Percentiles rank a stretch among this genome's conserved stretches.
phyloP scores from a whole-genome alignment of 495 filamentous ascomycete species.

The Bryoglossum gracile region DNA sequence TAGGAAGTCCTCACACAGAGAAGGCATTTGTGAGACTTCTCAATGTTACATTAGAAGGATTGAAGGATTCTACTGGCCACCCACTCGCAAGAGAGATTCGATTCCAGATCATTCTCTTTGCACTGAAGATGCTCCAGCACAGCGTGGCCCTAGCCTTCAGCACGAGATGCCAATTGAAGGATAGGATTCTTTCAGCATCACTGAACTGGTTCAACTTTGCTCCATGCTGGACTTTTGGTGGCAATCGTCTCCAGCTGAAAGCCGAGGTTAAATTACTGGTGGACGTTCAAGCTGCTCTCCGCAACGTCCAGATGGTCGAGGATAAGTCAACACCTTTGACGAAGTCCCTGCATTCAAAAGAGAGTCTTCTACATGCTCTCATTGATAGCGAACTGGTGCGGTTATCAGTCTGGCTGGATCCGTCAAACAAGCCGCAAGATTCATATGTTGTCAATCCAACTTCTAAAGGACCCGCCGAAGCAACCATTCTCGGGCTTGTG shows the following conservation, averaged over 20 bases:
- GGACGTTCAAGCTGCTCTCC: slow-evolving; percentile 64
- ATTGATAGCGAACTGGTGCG: slow-evolving; percentile 80
- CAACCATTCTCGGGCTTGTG: slow-evolving; percentile 52
- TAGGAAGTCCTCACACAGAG: slow-evolving; percentile 73
- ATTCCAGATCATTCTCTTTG: slow-evolving; percentile 79
- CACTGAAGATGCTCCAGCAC: slow-evolving; percentile 64
- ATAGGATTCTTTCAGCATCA: slow-evolving; percentile 75
- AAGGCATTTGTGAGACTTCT: slow-evolving; percentile 74
- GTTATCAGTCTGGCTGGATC: slow-evolving; percentile 83
- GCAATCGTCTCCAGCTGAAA: slow-evolving; percentile 86
- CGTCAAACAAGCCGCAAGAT: slow-evolving; percentile 58
- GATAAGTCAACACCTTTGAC: slow-evolving; percentile 43
- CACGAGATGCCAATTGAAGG: slow-evolving; percentile 72
- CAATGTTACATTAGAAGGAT: slow-evolving; percentile 60
- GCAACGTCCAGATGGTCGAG: slow-evolving; percentile 47
- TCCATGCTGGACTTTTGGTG: slow-evolving; percentile 91
- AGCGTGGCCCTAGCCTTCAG: slow-evolving; percentile 52
- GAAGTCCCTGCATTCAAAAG: slow-evolving; percentile 66
- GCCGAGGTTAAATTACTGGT: slow-evolving; percentile 77
- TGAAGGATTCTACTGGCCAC: slow-evolving; percentile 64
- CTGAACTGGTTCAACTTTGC: slow-evolving; percentile 80
- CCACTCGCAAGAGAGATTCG: slow-evolving; percentile 86
- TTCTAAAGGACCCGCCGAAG: slow-evolving; percentile 45
- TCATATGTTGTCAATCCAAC: slow-evolving; percentile 18
- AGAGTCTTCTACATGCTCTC: slow-evolving; percentile 68